Evolutionary conservation across 768 basidiomycete genomes (phyloP), one percentile per base, ranked within the genome.

Genomic region (Psilocybe subaeruginosa): DNA sequence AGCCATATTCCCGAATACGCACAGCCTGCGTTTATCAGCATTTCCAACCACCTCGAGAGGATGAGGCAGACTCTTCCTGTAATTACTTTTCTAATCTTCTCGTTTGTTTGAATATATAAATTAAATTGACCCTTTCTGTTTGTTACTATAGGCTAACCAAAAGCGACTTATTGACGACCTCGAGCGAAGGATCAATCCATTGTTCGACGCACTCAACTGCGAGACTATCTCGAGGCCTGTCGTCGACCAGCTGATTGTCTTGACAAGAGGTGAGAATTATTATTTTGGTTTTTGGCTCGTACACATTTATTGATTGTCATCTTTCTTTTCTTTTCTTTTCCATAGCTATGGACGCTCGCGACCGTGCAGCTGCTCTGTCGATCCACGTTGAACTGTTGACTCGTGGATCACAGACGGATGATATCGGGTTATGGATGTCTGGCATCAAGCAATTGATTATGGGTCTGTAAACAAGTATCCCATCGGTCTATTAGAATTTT

Each of bases 141-240:
- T 29, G 33, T 59, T 8, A 39, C 49, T n/a, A 19, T 70, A 95
- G 92, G 83, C 91, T 4, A 86, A 89, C 68, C 91, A 96, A 78
- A 91, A 89, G 72, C 88, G 92, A 35, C 80, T 95, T 65, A 87
- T 86, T 0, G 93, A 94, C 54, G 95, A 97, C 67, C 82, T 95
- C 4, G 94, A 96, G 71, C 84, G 93, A 17, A 84, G 96, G 33
- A 80, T 97, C 66, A 95, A 89, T 69, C 84, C 88, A 0, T 74
- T 98, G 48, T 97, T 96, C 68, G 96, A 97, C 70, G 89, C 88
- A n/a, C 76, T 98, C 66, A 97, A 98, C 73, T 95, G 93, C 69
- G 82, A 94, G 67, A 91, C 91, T 6, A 71, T 97, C 17, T 89
- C 92, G 12, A 78, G 79, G 61, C 72, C 83, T 9, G 87, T 93